These are phyloP conservation scores for Hippophae tibetana DNA, from an alignment of 306 rosid species.

Conservation along the genomic window DNA sequence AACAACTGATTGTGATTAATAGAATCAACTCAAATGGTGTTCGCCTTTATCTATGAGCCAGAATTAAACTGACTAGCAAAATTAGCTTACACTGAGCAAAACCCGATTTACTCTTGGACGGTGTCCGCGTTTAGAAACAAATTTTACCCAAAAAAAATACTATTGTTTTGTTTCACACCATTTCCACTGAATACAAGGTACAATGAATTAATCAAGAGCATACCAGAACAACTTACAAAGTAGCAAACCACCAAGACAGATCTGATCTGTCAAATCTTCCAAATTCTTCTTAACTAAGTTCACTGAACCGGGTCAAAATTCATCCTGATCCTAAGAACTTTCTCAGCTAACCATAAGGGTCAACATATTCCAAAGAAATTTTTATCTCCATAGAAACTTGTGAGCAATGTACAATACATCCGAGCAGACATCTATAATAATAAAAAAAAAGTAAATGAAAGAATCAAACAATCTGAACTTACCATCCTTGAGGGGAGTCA, in stretches of 20 bases:
- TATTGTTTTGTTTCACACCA: too few species aligned
- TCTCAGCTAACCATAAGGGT: not conserved
- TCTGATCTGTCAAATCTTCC: not conserved
- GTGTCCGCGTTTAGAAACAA: too few species aligned
- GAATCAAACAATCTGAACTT: not conserved
- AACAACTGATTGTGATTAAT: too few species aligned
- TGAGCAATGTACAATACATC: not conserved
- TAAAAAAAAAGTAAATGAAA: not conserved
- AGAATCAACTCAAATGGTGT: too few species aligned
- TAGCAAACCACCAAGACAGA: not conserved
- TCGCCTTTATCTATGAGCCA: too few species aligned
- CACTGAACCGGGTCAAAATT: not conserved
- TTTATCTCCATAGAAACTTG: not conserved
- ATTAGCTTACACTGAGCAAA: too few species aligned
- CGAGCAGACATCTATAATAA: not conserved
- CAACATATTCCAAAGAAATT: not conserved
- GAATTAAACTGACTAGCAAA: too few species aligned
- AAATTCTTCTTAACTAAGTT: not conserved
- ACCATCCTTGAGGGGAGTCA: constrained; percentile 41
- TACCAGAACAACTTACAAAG: not conserved
- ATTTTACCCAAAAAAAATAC: too few species aligned
- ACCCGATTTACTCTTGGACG: too few species aligned
- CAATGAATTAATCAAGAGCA: not conserved
- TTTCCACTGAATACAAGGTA: not conserved
- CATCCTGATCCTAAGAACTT: not conserved